A percentile compares a stretch with the other conserved stretches of the same genome.
Evolutionary conservation across 2,329 filamentous ascomycete genomes (phyloP).

Genomic region (Colletotrichum destructivum): DNA sequence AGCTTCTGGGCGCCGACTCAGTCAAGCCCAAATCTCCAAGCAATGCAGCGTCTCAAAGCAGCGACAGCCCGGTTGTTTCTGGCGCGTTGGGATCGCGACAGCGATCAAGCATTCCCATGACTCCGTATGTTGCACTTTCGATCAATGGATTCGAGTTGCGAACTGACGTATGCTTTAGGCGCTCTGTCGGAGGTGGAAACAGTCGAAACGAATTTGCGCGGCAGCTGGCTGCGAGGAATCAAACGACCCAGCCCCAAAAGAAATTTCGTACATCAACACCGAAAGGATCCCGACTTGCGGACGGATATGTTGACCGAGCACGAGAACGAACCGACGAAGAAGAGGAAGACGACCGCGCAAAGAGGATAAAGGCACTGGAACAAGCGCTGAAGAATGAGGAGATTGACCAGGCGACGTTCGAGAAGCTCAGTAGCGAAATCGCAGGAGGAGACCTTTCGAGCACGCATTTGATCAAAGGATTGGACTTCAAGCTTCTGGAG

Average conservation of each 20-base stretch:
- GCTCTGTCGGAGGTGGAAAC: constrained; percentile 70
- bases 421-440: constrained; percentile 81
- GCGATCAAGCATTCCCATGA: constrained; percentile 91
- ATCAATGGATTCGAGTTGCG: background rate
- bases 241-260: constrained; percentile 71
- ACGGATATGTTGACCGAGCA: constrained; percentile 89
- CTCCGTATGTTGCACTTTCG: constrained; percentile 74
- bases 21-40: constrained; percentile 57
- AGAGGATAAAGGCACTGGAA: constrained; percentile 83
- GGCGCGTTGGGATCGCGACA: constrained; percentile 81
- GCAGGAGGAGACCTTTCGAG: constrained; percentile 84
- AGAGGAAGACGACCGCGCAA: constrained; percentile 69
- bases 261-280: constrained; percentile 85
- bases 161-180: constrained; percentile 62
- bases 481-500: constrained; percentile 87
- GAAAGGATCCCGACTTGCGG: constrained; percentile 84
- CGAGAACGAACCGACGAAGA: constrained; percentile 71
- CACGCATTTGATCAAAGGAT: constrained; percentile 91
- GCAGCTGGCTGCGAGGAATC: constrained; percentile 83
- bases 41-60: constrained; percentile 61
- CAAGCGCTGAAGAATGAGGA: constrained; percentile 86
- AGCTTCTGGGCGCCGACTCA: constrained; percentile 74
- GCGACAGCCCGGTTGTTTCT: constrained; percentile 47
- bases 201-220: constrained; percentile 81
- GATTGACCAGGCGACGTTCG: constrained; percentile 85